Percentiles rank a stretch among this genome's conserved stretches.
phyloP scores from a whole-genome alignment of 2,329 filamentous ascomycete species.

The Microsporum ferrugineum region DNA sequence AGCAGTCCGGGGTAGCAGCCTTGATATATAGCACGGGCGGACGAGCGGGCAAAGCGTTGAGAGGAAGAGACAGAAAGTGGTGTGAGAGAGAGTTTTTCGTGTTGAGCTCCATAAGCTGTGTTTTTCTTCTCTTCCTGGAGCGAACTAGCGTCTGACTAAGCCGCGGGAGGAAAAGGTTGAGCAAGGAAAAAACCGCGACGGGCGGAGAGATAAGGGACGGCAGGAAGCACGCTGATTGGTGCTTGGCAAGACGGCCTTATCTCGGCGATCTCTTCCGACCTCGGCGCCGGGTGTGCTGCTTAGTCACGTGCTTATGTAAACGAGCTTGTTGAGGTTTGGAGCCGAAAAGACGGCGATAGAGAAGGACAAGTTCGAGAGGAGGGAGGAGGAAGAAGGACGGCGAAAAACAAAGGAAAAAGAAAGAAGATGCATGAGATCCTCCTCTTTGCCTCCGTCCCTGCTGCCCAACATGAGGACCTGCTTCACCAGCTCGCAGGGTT shows the following conservation, averaged over 20 bases:
- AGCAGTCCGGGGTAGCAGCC: not conserved
- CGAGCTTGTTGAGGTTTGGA: not conserved
- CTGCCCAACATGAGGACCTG: conserved; percentile 47
- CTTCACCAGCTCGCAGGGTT: conserved; percentile 51
- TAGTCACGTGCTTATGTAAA: not conserved
- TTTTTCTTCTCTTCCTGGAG: not conserved
- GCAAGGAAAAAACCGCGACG: conserved; percentile 3
- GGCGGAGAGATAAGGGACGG: not conserved
- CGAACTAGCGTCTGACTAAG: not conserved
- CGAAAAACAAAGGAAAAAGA: not conserved
- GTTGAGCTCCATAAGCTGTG: not conserved
- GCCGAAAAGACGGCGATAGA: not conserved
- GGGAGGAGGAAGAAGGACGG: not conserved
- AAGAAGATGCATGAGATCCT: conserved; percentile 50
- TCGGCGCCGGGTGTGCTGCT: not conserved
- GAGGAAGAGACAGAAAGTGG: not conserved
- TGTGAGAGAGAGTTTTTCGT: not conserved
- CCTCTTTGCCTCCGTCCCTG: conserved; percentile 49
- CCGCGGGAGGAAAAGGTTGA: conserved; percentile 1
- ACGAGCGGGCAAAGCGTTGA: not conserved
- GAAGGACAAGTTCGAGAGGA: not conserved
- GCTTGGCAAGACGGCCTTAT: not conserved
- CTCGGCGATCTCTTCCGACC: not conserved
- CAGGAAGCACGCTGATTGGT: not conserved
- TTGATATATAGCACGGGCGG: not conserved